Base-by-base conservation (phyloP, 2,329 filamentous ascomycete genomes). In the Didymella lethalis region DNA sequence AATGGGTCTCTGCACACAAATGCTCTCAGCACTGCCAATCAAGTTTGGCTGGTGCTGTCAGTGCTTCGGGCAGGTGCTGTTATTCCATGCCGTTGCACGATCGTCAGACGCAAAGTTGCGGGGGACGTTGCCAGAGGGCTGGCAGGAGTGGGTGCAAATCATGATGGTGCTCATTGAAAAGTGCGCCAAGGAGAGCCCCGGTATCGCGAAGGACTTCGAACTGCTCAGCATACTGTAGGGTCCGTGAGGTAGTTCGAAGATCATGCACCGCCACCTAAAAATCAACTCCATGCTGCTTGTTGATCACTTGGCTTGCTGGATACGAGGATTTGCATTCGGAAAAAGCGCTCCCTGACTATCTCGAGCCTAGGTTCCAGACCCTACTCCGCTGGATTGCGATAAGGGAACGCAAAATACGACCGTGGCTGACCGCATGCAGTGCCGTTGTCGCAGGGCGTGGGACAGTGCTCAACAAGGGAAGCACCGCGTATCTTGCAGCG, bases 11-110 rank as follows among this genome's bases (percentile, higher is more conserved):
- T 77, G 74, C 57, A 67, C 63, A n/a, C 71, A 72, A 46, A 77
- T 77, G 75, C 62, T 71, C 40, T 71, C 73, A 2, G 73, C 71
- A 2, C 61, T 75, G 46, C 74, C 74, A 11, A 55, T 77, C 47
- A 77, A 77, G 51, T 77, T 77, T 51, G 75, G 74, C 4, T 77
- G 74, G 74, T 75, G 72, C 36, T 74, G 65, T 25, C 75, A 77
- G 48, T 76, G 71, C 59, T 77, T 76, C 51, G 75, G 75, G 2
- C 75, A 77, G 59, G 63, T 77, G 14, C 52, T 77, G 29, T 56
- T 76, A 6, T 74, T 77, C 52, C 67, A 75, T 36, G 69, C 71
- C 5, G 67, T 76, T 20, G 70, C 72, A 25, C 65, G 66, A 16
- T 73, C 68, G 11, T 59, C 67, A 25, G 67, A 77, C 57, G 43